Base-by-base conservation (phyloP, 345 rosid genomes). In the Lepidium sativum region DNA sequence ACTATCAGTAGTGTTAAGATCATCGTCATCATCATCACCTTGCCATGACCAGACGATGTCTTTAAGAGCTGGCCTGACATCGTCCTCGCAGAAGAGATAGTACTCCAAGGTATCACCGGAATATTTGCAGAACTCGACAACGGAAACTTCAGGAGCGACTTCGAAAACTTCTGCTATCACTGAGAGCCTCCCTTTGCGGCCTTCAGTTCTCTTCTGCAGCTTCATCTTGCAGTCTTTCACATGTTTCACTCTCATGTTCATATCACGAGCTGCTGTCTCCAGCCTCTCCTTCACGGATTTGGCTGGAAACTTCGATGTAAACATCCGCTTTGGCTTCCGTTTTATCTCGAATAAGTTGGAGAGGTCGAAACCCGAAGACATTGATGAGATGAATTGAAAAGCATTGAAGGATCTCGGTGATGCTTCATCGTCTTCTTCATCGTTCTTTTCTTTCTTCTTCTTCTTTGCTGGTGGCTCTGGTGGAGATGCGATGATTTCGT, bases 31-130 rank as follows among this genome's bases (percentile, higher is more conserved):
- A 27, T 54, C 55, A 69, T 88, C 98, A 3, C 98, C 98, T 77
- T 84, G 95, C 98, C 98, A 91, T 9, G 84, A 79, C 95, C 96
- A 91, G 3, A 86, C 96, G 5, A 91, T 82, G 65, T 86, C 92
- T 40, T 76, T 79, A 69, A 91, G 79, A n/a, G 89, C 88, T 16
- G 86, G 84, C 79, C 96, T 81, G 0, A 83, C 79, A 6, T 80
- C 87, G 51, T 88, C 95, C 39, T 82, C 87, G 13, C 82, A 85
- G 43, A 83, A 85, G 72, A 71, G 64, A 0, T 60, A 63, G 37
- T 85, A 78, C 83, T 85, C 82, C 60, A 85, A 51, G 2, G 88
- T 78, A 32, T 84, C 89, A 6, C 90, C 84, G 7, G 84, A 59
- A 3, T 84, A 67, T 70, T 91, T 88, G 2, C 80, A 83, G 44